These are phyloP conservation scores for Phylloboletellus chloephorus DNA, from an alignment of 1,284 basidiomycete genomes.

Conservation along the genomic window DNA sequence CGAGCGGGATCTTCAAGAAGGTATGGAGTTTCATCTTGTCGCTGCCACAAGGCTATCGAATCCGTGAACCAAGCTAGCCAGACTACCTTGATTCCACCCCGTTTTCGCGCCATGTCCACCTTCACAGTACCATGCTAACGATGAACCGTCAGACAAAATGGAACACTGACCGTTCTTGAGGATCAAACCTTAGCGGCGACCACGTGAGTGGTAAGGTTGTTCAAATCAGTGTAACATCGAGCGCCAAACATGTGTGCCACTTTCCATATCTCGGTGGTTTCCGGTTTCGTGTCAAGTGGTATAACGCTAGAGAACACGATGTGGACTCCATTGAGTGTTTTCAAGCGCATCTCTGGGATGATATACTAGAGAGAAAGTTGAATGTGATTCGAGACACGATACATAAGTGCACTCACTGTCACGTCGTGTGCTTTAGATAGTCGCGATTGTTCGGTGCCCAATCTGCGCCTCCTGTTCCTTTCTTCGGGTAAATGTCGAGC, in stretches of 20 bases:
- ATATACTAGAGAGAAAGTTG: constrained; percentile 51
- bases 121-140: constrained; percentile 82
- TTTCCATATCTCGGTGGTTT: constrained; percentile 84
- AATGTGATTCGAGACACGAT: constrained; percentile 3
- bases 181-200: constrained; percentile 75
- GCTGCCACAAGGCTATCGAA: constrained; percentile 75
- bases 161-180: background rate
- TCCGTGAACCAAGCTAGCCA: constrained; percentile 87
- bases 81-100: constrained; percentile 74
- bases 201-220: constrained; percentile 77
- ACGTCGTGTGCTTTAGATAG: constrained; percentile 47
- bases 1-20: constrained; percentile 49
- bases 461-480: constrained; percentile 29
- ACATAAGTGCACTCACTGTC: constrained; percentile 42
- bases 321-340: constrained; percentile 71
- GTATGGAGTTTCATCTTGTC: constrained; percentile 69
- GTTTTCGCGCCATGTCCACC: constrained; percentile 72
- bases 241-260: constrained; percentile 89
- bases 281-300: constrained; percentile 75
- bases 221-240: constrained; percentile 65
- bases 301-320: constrained; percentile 93
- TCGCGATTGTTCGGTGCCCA: constrained; percentile 26
- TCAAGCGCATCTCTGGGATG: constrained; percentile 73
- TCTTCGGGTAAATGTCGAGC: constrained; percentile 41
- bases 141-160: constrained; percentile 13